phyloP scores from a whole-genome alignment of 1,284 basidiomycete genomes.

The Cryptococcus sp. region DNA sequence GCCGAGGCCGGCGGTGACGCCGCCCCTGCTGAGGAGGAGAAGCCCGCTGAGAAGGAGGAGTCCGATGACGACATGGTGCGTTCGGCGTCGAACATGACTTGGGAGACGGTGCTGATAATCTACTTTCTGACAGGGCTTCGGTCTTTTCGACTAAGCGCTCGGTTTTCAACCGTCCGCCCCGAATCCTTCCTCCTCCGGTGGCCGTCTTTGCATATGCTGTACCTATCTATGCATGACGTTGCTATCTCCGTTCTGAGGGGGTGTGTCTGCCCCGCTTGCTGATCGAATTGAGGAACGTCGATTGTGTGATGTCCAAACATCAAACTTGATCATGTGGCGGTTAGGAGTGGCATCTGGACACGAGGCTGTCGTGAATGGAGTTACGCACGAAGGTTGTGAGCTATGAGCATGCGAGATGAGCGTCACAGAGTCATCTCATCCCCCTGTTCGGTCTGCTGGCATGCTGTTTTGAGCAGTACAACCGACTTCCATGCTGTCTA shows the following conservation, averaged over 20 bases:
- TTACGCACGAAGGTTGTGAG: too few species aligned
- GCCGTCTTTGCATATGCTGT: not conserved
- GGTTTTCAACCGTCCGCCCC: conserved; percentile 67
- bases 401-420: too few species aligned
- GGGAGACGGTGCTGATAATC: not conserved
- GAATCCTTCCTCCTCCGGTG: not conserved
- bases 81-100: conserved; percentile 25
- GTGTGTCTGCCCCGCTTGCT: too few species aligned
- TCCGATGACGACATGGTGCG: conserved; percentile 90
- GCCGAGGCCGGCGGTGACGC: conserved; percentile 65
- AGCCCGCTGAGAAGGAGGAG: conserved; percentile 73
- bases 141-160: conserved; percentile 71
- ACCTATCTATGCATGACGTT: not conserved
- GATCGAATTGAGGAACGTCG: too few species aligned
- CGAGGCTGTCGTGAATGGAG: too few species aligned
- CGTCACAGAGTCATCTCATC: too few species aligned
- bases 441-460: too few species aligned
- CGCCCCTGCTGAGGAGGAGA: conserved; percentile 69
- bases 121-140: conserved; percentile 68
- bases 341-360: too few species aligned
- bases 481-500: too few species aligned
- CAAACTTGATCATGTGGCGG: too few species aligned
- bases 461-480: too few species aligned
- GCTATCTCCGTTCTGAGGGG: not conserved
- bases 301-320: too few species aligned